These are phyloP conservation scores for Lumnitzera littorea DNA, from an alignment of 345 rosid species.

Conservation along the genomic window DNA sequence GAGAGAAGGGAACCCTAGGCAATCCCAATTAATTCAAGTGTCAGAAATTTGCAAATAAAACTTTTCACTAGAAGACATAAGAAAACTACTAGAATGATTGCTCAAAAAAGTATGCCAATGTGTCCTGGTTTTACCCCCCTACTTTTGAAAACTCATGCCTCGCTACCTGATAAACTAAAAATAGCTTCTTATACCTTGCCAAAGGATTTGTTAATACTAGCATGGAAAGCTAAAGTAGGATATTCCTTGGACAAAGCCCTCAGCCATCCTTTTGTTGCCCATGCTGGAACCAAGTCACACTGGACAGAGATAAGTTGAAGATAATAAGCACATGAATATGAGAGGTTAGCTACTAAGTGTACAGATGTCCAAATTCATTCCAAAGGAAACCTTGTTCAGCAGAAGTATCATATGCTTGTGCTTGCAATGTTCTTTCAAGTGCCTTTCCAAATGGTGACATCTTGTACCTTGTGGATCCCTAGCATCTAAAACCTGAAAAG, in stretches of 20 bases:
- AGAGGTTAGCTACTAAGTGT: background rate
- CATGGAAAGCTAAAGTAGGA: conserved; percentile 97
- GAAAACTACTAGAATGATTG: too few relatives aligned
- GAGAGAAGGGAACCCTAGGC: conserved; percentile 86
- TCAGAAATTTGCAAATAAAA: too few relatives aligned
- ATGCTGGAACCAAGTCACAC: conserved; percentile 97
- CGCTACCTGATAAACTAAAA: too few relatives aligned
- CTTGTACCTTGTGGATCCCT: conserved; percentile 95
- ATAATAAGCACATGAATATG: background rate
- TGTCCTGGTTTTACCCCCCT: background rate
- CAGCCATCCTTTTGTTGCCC: conserved; percentile 97
- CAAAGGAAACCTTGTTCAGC: conserved; percentile 66
- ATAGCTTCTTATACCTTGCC: conserved; percentile 55
- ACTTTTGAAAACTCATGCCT: too few relatives aligned
- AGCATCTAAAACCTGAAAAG: conserved; percentile 85
- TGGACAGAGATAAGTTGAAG: conserved; percentile 12
- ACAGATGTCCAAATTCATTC: background rate
- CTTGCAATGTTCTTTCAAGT: conserved; percentile 85
- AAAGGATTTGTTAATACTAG: conserved; percentile 80
- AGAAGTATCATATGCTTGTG: conserved; percentile 89
- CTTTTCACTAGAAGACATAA: background rate
- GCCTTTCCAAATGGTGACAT: conserved; percentile 79
- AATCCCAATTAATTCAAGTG: background rate
- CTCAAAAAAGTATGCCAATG: background rate
- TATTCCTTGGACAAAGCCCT: conserved; percentile 79